A percentile compares a stretch with the other conserved stretches of the same genome.
Evolutionary conservation across 2,329 filamentous ascomycete genomes (phyloP).

Genomic region (Fusarium cicatricum): DNA sequence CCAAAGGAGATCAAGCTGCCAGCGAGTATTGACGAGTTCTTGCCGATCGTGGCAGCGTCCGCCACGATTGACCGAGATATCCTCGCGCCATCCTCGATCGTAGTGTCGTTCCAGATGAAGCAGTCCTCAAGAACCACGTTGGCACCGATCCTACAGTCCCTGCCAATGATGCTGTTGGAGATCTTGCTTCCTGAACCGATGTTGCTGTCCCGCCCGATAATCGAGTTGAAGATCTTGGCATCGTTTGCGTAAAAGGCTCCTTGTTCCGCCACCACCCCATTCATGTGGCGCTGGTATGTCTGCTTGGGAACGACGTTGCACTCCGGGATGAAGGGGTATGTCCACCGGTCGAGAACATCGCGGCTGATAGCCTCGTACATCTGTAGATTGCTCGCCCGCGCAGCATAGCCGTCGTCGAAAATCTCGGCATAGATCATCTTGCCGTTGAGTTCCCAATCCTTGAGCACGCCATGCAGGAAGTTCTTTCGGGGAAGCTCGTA

Average conservation of each 20-base stretch:
- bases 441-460: constrained; percentile 96
- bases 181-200: constrained; percentile 78
- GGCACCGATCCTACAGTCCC: constrained; percentile 84
- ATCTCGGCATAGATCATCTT: constrained; percentile 97
- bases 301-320: constrained; percentile 84
- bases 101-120: constrained; percentile 87
- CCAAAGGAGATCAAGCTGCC: constrained; percentile 84
- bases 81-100: constrained; percentile 76
- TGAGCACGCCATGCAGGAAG: constrained; percentile 90
- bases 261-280: constrained; percentile 80
- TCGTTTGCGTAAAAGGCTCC: constrained; percentile 77
- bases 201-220: constrained; percentile 79
- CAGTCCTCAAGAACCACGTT: constrained; percentile 82
- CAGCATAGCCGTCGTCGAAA: constrained; percentile 82
- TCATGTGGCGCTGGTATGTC: constrained; percentile 74
- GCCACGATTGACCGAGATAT: constrained; percentile 81
- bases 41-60: constrained; percentile 74
- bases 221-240: constrained; percentile 73
- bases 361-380: constrained; percentile 89
- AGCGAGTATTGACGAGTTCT: constrained; percentile 70
- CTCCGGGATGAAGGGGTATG: constrained; percentile 88
- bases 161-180: constrained; percentile 80
- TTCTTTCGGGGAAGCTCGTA: constrained; percentile 90
- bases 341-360: constrained; percentile 87
- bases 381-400: constrained; percentile 83